Evolutionary conservation across 1,284 basidiomycete genomes (phyloP).

Genomic region (Rhizoctonia solani): DNA sequence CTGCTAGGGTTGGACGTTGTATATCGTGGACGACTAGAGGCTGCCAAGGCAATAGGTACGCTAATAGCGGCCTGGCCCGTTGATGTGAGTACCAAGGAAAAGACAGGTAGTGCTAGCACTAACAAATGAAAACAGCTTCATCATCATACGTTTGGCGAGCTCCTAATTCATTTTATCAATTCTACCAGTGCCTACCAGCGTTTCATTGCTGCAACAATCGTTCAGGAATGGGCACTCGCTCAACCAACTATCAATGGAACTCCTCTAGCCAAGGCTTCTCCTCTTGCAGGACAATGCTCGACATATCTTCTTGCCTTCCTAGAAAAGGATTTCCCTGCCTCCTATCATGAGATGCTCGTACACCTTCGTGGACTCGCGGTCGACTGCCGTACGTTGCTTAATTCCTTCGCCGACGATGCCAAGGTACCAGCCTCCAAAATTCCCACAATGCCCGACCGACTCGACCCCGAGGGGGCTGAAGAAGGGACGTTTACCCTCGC

Average conservation of each 20-base stretch:
- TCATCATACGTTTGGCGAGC: slow-evolving; percentile 57
- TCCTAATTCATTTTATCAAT: slow-evolving; percentile 77
- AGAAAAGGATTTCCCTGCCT: slow-evolving; percentile 64
- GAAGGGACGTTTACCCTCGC: slow-evolving; percentile 78
- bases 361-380: slow-evolving; percentile 78
- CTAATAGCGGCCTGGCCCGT: slow-evolving; percentile 70
- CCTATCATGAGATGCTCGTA: slow-evolving; percentile 92
- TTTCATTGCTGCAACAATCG: slow-evolving; percentile 79
- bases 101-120: slow-evolving; percentile 11
- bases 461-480: slow-evolving; percentile 69
- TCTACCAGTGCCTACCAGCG: slow-evolving; percentile 92
- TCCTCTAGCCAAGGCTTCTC: slow-evolving; percentile 47
- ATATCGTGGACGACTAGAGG: slow-evolving; percentile 80
- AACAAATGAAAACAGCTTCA: slow-evolving; percentile 30
- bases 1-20: slow-evolving; percentile 81
- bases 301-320: slow-evolving; percentile 70
- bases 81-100: slow-evolving; percentile 50
- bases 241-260: slow-evolving; percentile 10
- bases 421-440: slow-evolving; percentile 81
- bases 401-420: slow-evolving; percentile 81
- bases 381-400: slow-evolving; percentile 81
- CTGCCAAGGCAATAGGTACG: slow-evolving; percentile 78
- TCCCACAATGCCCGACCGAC: slow-evolving; percentile 75
- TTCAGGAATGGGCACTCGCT: slow-evolving; percentile 86
- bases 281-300: slow-evolving; percentile 69